These are phyloP conservation scores for Orbilia oligospora DNA, from an alignment of 2,329 filamentous ascomycete genomes.

Conservation along the genomic window DNA sequence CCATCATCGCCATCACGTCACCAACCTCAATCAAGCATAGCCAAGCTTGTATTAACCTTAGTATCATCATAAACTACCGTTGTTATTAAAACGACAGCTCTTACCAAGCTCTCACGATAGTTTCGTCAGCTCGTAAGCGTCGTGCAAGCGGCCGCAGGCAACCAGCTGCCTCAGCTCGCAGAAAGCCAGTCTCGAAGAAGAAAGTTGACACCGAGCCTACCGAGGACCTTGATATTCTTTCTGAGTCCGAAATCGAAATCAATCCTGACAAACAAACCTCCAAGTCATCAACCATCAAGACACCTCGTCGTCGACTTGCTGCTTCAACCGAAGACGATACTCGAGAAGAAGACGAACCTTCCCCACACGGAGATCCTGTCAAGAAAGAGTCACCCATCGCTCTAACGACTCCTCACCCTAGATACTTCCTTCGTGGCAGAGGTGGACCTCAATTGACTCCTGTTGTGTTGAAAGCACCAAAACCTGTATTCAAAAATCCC, in stretches of 20 bases:
- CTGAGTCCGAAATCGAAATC: neutral
- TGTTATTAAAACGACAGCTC: slow-evolving; percentile 7
- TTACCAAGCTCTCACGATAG: slow-evolving; percentile 45
- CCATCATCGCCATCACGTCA: slow-evolving; percentile 6
- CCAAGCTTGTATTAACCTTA: neutral
- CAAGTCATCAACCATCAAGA: neutral
- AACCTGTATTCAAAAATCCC: neutral
- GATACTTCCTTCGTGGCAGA: slow-evolving; percentile 36
- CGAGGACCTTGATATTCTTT: slow-evolving; percentile 6
- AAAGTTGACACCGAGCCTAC: neutral
- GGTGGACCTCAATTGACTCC: neutral
- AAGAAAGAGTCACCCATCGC: slow-evolving; percentile 21
- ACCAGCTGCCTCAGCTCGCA: neutral
- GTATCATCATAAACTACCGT: neutral
- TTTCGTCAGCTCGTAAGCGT: slow-evolving; percentile 43
- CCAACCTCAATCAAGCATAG: neutral
- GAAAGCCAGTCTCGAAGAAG: neutral
- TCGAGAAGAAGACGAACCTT: slow-evolving; percentile 27
- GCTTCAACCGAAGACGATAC: neutral
- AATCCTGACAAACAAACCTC: neutral
- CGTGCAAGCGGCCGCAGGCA: slow-evolving; percentile 29
- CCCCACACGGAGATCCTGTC: slow-evolving; percentile 13
- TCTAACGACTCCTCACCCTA: neutral
- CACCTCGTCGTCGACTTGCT: slow-evolving; percentile 2
- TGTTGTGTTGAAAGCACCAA: neutral